These are phyloP conservation scores for Leccinum aurantiacum DNA, from an alignment of 768 basidiomycete species.

Conservation along the genomic window DNA sequence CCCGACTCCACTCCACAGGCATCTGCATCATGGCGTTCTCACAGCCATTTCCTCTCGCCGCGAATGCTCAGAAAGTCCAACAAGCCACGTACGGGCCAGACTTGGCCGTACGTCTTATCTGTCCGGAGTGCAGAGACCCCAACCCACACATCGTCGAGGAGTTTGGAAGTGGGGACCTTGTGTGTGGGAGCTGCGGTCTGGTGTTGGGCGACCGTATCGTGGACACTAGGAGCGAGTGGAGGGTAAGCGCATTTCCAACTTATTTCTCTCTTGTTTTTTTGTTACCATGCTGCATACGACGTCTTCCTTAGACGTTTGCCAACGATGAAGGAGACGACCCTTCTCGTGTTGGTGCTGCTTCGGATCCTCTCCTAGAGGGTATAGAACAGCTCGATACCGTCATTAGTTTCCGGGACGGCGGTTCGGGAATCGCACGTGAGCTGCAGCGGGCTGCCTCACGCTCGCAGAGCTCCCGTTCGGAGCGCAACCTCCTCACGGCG, in stretches of 20 bases:
- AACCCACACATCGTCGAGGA: constrained; percentile 96
- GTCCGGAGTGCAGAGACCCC: constrained; percentile 93
- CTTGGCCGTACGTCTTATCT: constrained; percentile 85
- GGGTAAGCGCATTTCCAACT: constrained; percentile 55
- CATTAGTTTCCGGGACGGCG: constrained; percentile 94
- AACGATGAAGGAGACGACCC: constrained; percentile 99
- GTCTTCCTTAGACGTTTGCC: constrained; percentile 82
- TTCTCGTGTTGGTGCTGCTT: constrained; percentile 97
- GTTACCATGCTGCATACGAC: constrained; percentile 24
- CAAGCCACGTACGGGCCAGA: constrained; percentile 75
- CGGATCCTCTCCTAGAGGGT: constrained; percentile 90
- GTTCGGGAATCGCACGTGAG: constrained; percentile 87
- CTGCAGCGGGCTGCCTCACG: constrained; percentile 78
- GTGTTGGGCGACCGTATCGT: constrained; percentile 96
- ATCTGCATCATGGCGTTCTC: constrained; percentile 56
- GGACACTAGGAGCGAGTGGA: constrained; percentile 98
- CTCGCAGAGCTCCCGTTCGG: constrained; percentile 72
- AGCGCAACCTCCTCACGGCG: constrained; percentile 82
- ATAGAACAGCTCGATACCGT: constrained; percentile 93
- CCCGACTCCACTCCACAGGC: constrained; percentile 19
- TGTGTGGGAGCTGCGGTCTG: constrained; percentile 90
- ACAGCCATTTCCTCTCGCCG: constrained; percentile 80
- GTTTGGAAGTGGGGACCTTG: constrained; percentile 96
- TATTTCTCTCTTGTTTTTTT: constrained; percentile 6
- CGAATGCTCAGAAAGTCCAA: constrained; percentile 45